phyloP scores from a whole-genome alignment of 768 basidiomycete species.

The Hydnomerulius pinastri region DNA sequence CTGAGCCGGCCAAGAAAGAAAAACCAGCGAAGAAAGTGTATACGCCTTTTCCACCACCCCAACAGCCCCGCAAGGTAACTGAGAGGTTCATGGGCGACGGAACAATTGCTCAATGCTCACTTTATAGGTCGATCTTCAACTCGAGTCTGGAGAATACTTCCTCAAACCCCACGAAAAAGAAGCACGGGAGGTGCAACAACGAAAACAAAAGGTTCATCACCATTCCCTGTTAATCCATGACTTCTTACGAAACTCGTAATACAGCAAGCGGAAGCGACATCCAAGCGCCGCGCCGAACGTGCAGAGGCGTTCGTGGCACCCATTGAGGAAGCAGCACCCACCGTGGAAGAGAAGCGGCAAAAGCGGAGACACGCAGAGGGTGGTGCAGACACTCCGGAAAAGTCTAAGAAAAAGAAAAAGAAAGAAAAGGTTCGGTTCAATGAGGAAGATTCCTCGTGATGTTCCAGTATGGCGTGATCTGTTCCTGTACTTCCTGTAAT shows the following conservation, averaged over 20 bases:
- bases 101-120: slow-evolving; percentile 8
- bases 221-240: background rate
- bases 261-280: slow-evolving; percentile 79
- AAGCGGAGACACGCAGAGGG: slow-evolving; percentile 47
- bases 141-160: slow-evolving; percentile 98
- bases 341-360: slow-evolving; percentile 77
- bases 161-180: slow-evolving; percentile 90
- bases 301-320: slow-evolving; percentile 90
- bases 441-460: slow-evolving; percentile 3
- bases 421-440: slow-evolving; percentile 24
- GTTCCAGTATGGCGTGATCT: background rate
- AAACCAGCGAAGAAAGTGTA: slow-evolving; percentile 85
- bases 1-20: slow-evolving; percentile 39
- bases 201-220: slow-evolving; percentile 64
- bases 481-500: slow-evolving; percentile 11
- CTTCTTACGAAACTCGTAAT: slow-evolving; percentile 3
- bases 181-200: slow-evolving; percentile 64
- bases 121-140: slow-evolving; percentile 80
- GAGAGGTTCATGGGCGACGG: background rate
- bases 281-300: slow-evolving; percentile 73
- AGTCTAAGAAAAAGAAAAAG: slow-evolving; percentile 43
- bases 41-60: slow-evolving; percentile 98
- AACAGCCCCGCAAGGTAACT: slow-evolving; percentile 85
- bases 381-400: slow-evolving; percentile 35
- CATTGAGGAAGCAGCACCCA: slow-evolving; percentile 68